Evolutionary conservation across 345 rosid species (phyloP), one percentile per base, ranked within the genome.

Genomic region (Eucalyptus marginata): DNA sequence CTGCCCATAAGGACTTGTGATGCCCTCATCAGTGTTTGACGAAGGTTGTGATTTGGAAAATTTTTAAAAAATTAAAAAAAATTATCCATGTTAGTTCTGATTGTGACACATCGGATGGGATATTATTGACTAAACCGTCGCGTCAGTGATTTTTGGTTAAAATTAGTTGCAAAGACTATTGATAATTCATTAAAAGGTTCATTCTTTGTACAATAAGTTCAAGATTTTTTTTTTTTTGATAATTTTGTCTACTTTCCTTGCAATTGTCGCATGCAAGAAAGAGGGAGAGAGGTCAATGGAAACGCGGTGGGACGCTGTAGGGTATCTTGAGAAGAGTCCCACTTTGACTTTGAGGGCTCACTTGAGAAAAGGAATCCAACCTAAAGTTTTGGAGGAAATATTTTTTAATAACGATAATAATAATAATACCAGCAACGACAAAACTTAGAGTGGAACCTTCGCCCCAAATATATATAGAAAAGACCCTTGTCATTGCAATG

Each of bases 31-130:
- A 6, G 31, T 7, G 31, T 27, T 29, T 0, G 0, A 7, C 3
- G 2, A 58, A 13, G 62, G 62, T 56, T 22, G 1, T 52, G 58
- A 52, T 52, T 52, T 58, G 13, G n/a, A 58, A 58, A 25, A 25
- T 1, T 25, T 58, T 25, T 5, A 4, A 10, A 5, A 27, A 62
- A 27, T 62, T 59, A 2, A 62, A 59, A 62, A 59, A 62, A 27
- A 5, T 62, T 62, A 13, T 27, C 16, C 16, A 62, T 2, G 2
- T 27, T 0, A 24, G 1, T 24, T 3, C 1, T 3, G 0, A 56
- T 5, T 24, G 8, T 5, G 4, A 5, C 2, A 56, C 12, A 24
- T 56, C 1, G 1, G 11, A 24, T 56, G 13, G 62, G 29, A 10
- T 56, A 56, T 5, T 5, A 24, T 22, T 56, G 27, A 56, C 11